Base-by-base conservation (phyloP, 208 protist genomes). In the Endotrypanum monterogeii region DNA sequence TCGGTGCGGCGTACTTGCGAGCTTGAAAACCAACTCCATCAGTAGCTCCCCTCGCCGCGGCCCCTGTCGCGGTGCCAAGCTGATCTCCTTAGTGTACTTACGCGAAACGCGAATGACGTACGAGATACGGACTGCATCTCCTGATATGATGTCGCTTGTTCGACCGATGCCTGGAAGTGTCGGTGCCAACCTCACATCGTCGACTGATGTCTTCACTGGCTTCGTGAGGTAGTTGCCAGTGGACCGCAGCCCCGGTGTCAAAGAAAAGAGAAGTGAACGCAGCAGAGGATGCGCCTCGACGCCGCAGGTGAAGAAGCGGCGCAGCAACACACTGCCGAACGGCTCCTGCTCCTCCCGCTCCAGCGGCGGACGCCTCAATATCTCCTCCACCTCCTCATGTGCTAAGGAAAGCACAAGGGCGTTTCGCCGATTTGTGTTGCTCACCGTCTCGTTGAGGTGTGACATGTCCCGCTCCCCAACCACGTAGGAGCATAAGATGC, bases 171-270 rank as follows among this genome's bases (percentile, higher is more conserved):
- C 68, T 7, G 74, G 71, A 6, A 68, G 63, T 16, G 71, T 71
- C 44, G 71, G 32, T 44, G 70, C 75, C 72, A 81, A 67, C 58
- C 61, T 71, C 67, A 73, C 78, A 61, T 77, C 74, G 35, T 23
- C 28, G 9, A 76, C 66, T 6, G 66, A 16, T 39, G 70, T 69
- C 6, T 35, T 46, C 37, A 82, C 78, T 3, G 71, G 78, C 67
- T 82, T 82, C n/a, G 39, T 76, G 4, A 90, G 41, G 78, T 94
- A 96, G 83, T 96, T 96, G 58, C 82, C 70, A 16, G 50, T 65
- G 8, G 84, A 86, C 4, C 89, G 88, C 76, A 96, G 73, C 41
- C 85, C 87, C 35, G 92, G 89, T 6, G 92, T 96, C 32, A 94
- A 58, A 20, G 87, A 93, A 56, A 96, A 79, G 11, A 90, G 28